Percentiles rank a stretch among this genome's conserved stretches.
Evolutionary conservation across 2,329 filamentous ascomycete genomes (phyloP).

Genomic region (Calonectria hawksworthii): DNA sequence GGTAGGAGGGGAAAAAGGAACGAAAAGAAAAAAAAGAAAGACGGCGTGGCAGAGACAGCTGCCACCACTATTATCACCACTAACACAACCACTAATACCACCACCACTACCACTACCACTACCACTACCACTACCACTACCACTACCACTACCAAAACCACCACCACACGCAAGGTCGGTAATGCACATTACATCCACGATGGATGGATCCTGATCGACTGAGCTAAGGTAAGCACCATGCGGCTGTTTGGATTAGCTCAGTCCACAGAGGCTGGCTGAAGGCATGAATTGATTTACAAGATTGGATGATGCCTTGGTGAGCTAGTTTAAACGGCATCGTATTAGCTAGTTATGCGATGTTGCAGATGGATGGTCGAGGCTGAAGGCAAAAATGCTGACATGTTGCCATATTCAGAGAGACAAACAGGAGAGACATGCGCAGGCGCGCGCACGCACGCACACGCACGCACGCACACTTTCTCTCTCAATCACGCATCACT

Average conservation of each 20-base stretch:
- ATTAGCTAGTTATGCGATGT: not conserved
- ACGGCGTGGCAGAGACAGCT: not conserved
- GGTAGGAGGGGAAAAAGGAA: not conserved
- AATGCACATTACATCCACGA: not conserved
- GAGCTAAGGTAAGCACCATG: not conserved
- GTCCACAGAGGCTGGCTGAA: not conserved
- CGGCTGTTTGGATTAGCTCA: slow-evolving; percentile 7
- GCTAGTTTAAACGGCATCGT: not conserved
- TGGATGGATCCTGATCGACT: slow-evolving; percentile 12
- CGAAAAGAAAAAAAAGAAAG: not conserved
- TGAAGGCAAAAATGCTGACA: not conserved
- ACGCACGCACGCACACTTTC: not conserved
- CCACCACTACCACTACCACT: not conserved
- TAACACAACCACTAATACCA: not conserved
- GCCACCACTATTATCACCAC: not conserved
- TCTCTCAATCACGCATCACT: not conserved
- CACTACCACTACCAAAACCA: not conserved
- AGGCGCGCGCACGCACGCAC: not conserved
- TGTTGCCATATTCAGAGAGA: not conserved
- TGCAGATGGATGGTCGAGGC: not conserved
- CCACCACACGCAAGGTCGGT: not conserved
- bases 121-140: not conserved
- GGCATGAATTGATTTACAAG: not conserved
- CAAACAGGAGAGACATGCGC: not conserved
- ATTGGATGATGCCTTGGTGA: slow-evolving; percentile 21